These are phyloP conservation scores for Eucalyptus regnans DNA, from an alignment of 345 rosid species.

Conservation along the genomic window DNA sequence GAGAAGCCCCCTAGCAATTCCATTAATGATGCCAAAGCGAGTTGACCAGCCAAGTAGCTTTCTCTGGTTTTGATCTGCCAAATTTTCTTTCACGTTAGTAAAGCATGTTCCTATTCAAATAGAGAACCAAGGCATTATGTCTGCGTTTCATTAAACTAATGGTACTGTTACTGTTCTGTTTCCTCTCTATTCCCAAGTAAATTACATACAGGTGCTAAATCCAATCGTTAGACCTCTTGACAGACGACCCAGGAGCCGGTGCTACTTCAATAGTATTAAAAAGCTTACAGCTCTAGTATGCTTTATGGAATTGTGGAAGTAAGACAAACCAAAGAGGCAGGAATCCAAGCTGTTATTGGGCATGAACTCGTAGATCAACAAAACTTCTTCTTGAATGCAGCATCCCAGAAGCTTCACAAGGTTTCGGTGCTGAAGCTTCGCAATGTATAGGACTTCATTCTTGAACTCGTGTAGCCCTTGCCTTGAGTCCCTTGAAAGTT, in stretches of 20 bases:
- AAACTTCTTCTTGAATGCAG: slow-evolving; percentile 3
- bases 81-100: background rate
- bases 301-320: background rate
- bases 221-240: background rate
- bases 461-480: slow-evolving; percentile 29
- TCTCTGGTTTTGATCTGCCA: slow-evolving; percentile 6
- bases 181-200: background rate
- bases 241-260: background rate
- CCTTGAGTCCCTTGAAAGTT: slow-evolving; percentile 23
- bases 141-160: background rate
- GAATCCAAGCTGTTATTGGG: slow-evolving; percentile 11
- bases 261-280: background rate
- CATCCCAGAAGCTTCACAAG: slow-evolving; percentile 28
- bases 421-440: slow-evolving; percentile 39
- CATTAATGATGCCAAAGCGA: slow-evolving; percentile 10
- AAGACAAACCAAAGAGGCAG: slow-evolving; percentile 12
- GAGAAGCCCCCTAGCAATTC: slow-evolving; percentile 22
- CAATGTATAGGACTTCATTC: slow-evolving; percentile 23
- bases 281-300: background rate
- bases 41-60: slow-evolving; percentile 12
- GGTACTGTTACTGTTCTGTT: background rate
- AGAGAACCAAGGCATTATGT: background rate
- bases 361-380: slow-evolving; percentile 15
- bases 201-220: background rate
- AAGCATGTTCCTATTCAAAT: background rate